Evolutionary conservation across 2,329 filamentous ascomycete species (phyloP), one percentile per base, ranked within the genome.

Genomic region (Aspergillus cejpii): DNA sequence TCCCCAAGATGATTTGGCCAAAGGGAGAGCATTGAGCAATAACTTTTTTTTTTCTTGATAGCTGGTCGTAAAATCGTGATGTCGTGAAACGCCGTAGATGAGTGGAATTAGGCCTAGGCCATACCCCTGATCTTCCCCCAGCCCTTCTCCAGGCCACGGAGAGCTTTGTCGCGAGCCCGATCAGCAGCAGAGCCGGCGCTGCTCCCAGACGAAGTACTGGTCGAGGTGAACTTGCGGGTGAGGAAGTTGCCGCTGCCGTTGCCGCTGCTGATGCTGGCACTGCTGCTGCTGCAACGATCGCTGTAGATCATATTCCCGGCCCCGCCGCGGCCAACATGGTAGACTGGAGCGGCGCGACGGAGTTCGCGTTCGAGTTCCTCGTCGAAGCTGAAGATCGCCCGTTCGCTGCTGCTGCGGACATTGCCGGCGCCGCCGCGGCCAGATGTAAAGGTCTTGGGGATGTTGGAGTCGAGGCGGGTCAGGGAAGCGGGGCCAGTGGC

Each of bases 381-480:
- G 62, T 83, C 80, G 66, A 83, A 83, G 64, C 74, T 77, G 72
- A 83, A 83, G 62, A 83, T 81, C 58, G 76, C 72, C 31, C 77
- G 72, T 55, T 82, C 75, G 49, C 64, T 66, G 58, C 66, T 68
- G 56, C 58, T 64, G 66, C 75, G 72, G 51, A 78, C 67, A 59
- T 79, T 80, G 51, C 77, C 77, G 12, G 74, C 74, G 36, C 77
- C 76, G 43, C 77, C 77, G 39, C 76, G 74, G 46, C 77, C 76
- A 27, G 71, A 66, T 23, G 56, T 66, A 63, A 66, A 72, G 40
- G 61, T 61, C 21, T 57, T 42, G 55, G 72, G 57, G 47, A 62
- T 41, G 42, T 70, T 71, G 26, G 67, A 68, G 52, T 71, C 65
- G 45, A 79, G 71, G 44, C 71, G 70, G 41, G 74, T 65, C 52